Evolutionary conservation across 2,329 filamentous ascomycete genomes (phyloP).

Genomic region (Emergomyces pasteurianus): DNA sequence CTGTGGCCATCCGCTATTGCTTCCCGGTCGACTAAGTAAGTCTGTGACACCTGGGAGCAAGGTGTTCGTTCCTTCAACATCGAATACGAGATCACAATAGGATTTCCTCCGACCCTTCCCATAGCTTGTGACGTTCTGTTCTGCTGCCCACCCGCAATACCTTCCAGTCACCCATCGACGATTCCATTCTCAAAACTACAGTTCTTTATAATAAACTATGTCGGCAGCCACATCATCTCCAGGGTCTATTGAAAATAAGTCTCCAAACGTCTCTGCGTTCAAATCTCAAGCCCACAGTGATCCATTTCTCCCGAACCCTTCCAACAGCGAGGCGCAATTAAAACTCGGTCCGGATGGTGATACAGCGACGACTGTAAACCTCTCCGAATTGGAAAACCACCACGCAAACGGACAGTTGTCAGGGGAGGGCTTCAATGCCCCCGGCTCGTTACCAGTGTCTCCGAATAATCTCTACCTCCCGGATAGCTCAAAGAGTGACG

Average conservation of each 20-base stretch:
- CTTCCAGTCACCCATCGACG: neutral
- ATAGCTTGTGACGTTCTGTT: neutral
- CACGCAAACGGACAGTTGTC: neutral
- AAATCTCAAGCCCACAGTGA: slow-evolving; percentile 24
- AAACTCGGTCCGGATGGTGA: slow-evolving; percentile 25
- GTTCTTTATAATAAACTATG: slow-evolving; percentile 8
- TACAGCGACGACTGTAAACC: slow-evolving; percentile 6
- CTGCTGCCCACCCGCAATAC: neutral
- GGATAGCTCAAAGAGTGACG: neutral
- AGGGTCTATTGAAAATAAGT: slow-evolving; percentile 10
- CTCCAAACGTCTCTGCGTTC: slow-evolving; percentile 18
- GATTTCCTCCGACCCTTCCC: neutral
- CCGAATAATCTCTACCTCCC: neutral
- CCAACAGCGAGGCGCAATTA: slow-evolving; percentile 27
- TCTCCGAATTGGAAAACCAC: neutral
- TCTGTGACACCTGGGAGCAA: neutral
- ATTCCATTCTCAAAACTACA: neutral
- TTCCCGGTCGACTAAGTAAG: neutral
- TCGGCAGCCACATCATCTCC: slow-evolving; percentile 15
- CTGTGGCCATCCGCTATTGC: neutral
- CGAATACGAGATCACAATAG: neutral
- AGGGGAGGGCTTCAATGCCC: neutral
- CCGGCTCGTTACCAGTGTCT: slow-evolving; percentile 1
- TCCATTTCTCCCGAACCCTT: slow-evolving; percentile 28
- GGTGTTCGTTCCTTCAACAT: neutral